Conservation (phyloP, 108 stramenopile species). For the Epithemia pelagica region DNA sequence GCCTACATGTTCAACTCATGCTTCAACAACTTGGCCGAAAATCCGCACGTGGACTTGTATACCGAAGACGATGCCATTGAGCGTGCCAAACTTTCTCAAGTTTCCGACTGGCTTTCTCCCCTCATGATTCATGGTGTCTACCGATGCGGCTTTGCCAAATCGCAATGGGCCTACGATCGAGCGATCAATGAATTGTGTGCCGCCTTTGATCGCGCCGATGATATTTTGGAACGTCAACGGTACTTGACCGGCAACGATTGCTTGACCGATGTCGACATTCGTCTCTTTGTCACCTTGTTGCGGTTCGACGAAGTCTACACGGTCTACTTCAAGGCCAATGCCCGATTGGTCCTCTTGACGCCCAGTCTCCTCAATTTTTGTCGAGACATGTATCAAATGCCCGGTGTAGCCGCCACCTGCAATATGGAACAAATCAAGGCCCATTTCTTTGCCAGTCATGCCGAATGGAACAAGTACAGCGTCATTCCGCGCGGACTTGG, state of each 20-base stretch:
- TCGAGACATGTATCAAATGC: conserved; percentile 93
- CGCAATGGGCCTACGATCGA: conserved; percentile 87
- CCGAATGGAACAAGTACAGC: conserved; percentile 78
- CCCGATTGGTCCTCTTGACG: conserved; percentile 65
- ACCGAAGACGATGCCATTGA: conserved; percentile 70
- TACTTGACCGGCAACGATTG: conserved; percentile 53
- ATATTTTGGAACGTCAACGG: conserved; percentile 63
- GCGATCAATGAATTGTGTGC: conserved; percentile 85
- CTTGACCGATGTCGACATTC: conserved; percentile 93
- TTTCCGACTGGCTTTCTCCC: conserved; percentile 88
- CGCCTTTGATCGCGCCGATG: conserved; percentile 82
- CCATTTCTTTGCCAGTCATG: conserved; percentile 88
- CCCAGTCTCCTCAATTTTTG: conserved; percentile 86
- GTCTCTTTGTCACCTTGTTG: conserved; percentile 89
- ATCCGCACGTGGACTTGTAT: conserved; percentile 81
- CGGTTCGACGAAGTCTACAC: conserved; percentile 94
- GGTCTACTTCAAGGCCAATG: conserved; percentile 93
- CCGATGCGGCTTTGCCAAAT: conserved; percentile 91
- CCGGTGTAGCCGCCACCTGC: conserved; percentile 77
- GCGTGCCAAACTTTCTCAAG: conserved; percentile 59
- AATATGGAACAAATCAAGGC: conserved; percentile 94
- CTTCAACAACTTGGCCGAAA: conserved; percentile 74
- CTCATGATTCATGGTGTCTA: conserved; percentile 96
- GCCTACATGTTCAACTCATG: conserved; percentile 92
- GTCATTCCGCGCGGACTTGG: conserved; percentile 71